These are phyloP conservation scores for Fraxinus pennsylvanica DNA, from an alignment of 257 asterid genomes.

Conservation along the genomic window DNA sequence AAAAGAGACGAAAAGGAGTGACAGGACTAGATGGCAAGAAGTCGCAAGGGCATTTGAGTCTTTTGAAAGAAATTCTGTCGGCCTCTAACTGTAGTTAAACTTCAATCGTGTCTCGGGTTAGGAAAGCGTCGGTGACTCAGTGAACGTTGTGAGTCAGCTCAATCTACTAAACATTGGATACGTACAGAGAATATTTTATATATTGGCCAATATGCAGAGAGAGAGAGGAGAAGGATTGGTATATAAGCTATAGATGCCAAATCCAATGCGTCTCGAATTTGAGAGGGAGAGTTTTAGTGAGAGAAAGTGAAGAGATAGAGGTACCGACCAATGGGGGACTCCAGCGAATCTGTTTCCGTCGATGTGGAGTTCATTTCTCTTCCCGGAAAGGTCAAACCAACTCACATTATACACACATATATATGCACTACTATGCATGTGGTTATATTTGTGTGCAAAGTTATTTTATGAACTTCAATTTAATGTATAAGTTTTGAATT, in stretches of 20 bases:
- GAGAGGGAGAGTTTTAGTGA: constrained; percentile 9
- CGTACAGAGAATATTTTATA: neutral
- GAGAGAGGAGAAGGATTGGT: constrained; percentile 19
- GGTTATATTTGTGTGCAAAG: neutral
- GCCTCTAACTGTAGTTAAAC: constrained; percentile 41
- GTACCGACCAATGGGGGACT: constrained; percentile 41
- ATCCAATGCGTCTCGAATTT: constrained; percentile 27
- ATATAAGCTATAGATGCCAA: constrained; percentile 35
- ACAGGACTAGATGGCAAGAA: neutral
- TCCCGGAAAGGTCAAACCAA: constrained; percentile 44
- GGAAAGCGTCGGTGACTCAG: constrained; percentile 64
- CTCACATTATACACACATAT: neutral
- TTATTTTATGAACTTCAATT: neutral
- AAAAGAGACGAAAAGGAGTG: neutral
- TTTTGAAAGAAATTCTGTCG: constrained; percentile 39
- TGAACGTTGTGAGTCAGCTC: constrained; percentile 37
- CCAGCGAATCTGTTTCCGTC: constrained; percentile 50
- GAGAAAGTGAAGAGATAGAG: neutral
- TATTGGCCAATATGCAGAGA: constrained; percentile 1
- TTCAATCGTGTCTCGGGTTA: constrained; percentile 29
- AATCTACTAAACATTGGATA: neutral
- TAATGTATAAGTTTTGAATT: neutral
- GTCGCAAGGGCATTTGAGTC: constrained; percentile 31
- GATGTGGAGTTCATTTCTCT: constrained; percentile 45
- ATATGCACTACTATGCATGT: neutral